These are phyloP conservation scores for Pestalotiopsis sp. DNA, from an alignment of 2,329 filamentous ascomycete genomes.

Conservation along the genomic window DNA sequence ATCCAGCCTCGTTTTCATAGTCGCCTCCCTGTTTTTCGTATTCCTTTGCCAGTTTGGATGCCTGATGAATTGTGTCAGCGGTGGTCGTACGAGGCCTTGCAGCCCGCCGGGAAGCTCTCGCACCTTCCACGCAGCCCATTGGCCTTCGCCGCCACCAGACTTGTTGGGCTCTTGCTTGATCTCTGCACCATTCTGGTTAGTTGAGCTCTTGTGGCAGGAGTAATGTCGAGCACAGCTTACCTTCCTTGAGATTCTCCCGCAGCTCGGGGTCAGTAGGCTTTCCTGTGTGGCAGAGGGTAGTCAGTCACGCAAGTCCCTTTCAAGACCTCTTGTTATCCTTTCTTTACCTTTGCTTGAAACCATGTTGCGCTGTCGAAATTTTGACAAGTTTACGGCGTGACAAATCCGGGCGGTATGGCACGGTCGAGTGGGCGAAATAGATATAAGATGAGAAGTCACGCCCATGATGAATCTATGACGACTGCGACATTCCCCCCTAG, in stretches of 20 bases:
- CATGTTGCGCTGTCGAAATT: not conserved
- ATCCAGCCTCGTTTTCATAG: slow-evolving; percentile 42
- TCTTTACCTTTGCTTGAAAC: slow-evolving; percentile 5
- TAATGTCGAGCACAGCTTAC: slow-evolving; percentile 14
- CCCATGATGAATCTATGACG: slow-evolving; percentile 5
- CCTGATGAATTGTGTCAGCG: slow-evolving; percentile 21
- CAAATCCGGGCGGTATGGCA: no score
- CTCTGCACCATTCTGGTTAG: slow-evolving; percentile 27
- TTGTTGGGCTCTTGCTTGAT: slow-evolving; percentile 45
- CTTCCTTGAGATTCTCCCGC: slow-evolving; percentile 41
- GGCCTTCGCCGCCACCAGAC: slow-evolving; percentile 40
- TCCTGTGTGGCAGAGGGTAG: slow-evolving; percentile 20
- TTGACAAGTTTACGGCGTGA: no score
- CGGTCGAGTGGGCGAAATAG: no score
- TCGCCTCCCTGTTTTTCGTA: slow-evolving; percentile 44
- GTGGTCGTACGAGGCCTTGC: not conserved
- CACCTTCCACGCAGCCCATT: slow-evolving; percentile 42
- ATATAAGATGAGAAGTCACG: not conserved
- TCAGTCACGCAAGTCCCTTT: not conserved
- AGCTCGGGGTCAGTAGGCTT: slow-evolving; percentile 43
- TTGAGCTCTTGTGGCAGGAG: not conserved
- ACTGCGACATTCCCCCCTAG: not conserved
- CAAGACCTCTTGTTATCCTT: not conserved
- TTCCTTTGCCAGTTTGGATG: slow-evolving; percentile 41
- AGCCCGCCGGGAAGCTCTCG: not conserved